Percentiles rank a stretch among this genome's conserved stretches.
Evolutionary conservation across 129 eudicot genomes (phyloP).

Genomic region (Chrysanthemum makinoi): DNA sequence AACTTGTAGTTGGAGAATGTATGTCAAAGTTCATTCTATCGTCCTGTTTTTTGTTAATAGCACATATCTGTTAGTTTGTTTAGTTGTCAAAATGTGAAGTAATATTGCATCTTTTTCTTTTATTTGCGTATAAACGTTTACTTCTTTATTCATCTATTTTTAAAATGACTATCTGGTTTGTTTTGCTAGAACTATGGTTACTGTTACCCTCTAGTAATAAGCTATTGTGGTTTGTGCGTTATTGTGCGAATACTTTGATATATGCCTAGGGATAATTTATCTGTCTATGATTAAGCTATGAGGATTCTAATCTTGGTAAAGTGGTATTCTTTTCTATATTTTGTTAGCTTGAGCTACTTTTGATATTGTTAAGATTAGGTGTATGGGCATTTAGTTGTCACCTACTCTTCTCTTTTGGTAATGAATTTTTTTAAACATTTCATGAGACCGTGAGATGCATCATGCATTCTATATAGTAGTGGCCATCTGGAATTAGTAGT

Average conservation of each 20-base stretch:
- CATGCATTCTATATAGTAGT: no score
- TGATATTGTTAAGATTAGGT: neutral
- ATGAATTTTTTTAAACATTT: neutral
- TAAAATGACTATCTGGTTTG: neutral
- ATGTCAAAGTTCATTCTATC: neutral
- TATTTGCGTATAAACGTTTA: neutral
- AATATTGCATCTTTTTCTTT: neutral
- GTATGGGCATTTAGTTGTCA: neutral
- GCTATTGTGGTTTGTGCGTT: neutral
- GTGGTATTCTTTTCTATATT: neutral
- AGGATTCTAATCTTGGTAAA: slow-evolving; percentile 5
- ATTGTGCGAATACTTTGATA: neutral
- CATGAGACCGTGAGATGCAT: no score
- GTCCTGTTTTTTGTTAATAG: neutral
- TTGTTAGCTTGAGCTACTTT: neutral
- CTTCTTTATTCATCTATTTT: neutral
- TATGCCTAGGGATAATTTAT: neutral
- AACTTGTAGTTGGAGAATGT: neutral
- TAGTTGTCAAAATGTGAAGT: neutral
- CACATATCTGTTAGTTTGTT: neutral
- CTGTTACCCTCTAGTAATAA: slow-evolving; percentile 3
- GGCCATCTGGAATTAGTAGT: no score
- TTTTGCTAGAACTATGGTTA: no score
- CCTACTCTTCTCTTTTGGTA: neutral
- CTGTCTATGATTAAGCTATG: neutral